These are phyloP conservation scores for Blastobotrys chiropterorum DNA, from an alignment of 805 yeast genomes.

Conservation along the genomic window DNA sequence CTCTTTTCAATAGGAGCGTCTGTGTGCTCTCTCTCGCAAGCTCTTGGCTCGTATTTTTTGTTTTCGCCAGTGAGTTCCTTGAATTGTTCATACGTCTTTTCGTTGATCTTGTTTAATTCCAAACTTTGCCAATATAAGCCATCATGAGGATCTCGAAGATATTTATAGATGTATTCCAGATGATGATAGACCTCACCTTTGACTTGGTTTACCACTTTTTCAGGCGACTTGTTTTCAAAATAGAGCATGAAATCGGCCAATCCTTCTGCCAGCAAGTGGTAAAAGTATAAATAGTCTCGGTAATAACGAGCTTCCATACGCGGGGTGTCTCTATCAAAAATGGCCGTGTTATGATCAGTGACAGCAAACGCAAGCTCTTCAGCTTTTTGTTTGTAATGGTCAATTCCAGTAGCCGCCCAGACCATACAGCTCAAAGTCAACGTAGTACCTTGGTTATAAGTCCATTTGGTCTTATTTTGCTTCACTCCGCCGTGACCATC, in stretches of 20 bases:
- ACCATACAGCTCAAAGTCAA: slow-evolving; percentile 47
- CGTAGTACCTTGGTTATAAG: slow-evolving; percentile 65
- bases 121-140: slow-evolving; percentile 55
- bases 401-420: slow-evolving; percentile 45
- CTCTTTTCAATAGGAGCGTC: slow-evolving; percentile 32
- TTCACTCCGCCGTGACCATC: slow-evolving; percentile 30
- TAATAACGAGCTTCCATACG: slow-evolving; percentile 50
- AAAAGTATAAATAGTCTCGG: slow-evolving; percentile 58
- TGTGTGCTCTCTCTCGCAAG: slow-evolving; percentile 47
- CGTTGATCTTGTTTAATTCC: slow-evolving; percentile 50
- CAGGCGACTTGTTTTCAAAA: slow-evolving; percentile 37
- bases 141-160: slow-evolving; percentile 50
- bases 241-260: slow-evolving; percentile 56
- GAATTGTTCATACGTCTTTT: slow-evolving; percentile 46
- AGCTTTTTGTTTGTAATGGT: slow-evolving; percentile 40
- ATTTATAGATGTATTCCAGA: slow-evolving; percentile 50
- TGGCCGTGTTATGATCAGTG: slow-evolving; percentile 46
- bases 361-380: slow-evolving; percentile 46
- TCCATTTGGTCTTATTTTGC: slow-evolving; percentile 50
- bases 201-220: slow-evolving; percentile 28
- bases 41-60: slow-evolving; percentile 44
- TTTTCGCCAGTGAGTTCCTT: slow-evolving; percentile 49
- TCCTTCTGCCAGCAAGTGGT: slow-evolving; percentile 61
- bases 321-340: slow-evolving; percentile 58
- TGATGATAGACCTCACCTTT: slow-evolving; percentile 46